Base-by-base conservation (phyloP, 1,139 yeast genomes). In the Torulaspora pretoriensis region DNA sequence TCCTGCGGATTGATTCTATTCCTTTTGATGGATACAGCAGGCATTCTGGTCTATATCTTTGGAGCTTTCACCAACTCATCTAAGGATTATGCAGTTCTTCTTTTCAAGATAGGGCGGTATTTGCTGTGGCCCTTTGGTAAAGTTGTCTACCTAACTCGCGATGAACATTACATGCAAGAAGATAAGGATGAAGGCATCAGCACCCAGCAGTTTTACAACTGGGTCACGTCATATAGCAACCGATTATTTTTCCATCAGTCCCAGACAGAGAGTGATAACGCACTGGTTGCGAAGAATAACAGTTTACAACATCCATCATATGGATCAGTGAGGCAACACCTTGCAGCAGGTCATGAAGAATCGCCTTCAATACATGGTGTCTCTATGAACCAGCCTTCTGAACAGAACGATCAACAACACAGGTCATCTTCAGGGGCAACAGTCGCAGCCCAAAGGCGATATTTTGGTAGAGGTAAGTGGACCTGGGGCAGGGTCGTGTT, bases 381-480 rank as follows among this genome's bases (percentile, higher is more conserved):
- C 14, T 26, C 46, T 4, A 27, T 48, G n/a, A 27, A 40, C 19
- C 27, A 41, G 4, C 23, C 39, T 5, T 33, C 22, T 17, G 30
- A 23, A 16, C 26, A 29, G n/a, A 25, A 22, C 10, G 43, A 40
- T 8, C 39, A 27, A 2, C 30, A 27, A 10, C 27, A 35, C 25
- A 25, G 42, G 25, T 17, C 19, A 14, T 33, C 44, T 10, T 35
- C 39, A 5, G 63, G 56, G 8, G 67, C 66, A 22, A 73, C 72
- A 49, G 68, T 72, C 35, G 73, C 72, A 49, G 68, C 72, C 36
- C 79, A 80, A 53, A 69, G 73, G 27, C 69, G 98, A 49, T 73
- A 80, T 43, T 92, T 92, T 64, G 98, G 98, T 26, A 76, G 98
- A 64, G 98, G 98, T 24, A 72, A 80, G 53, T 92, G 98, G 98